Evolutionary conservation across 257 asterid species (phyloP), one percentile per base, ranked within the genome.

Genomic region (Verbascum thapsus): DNA sequence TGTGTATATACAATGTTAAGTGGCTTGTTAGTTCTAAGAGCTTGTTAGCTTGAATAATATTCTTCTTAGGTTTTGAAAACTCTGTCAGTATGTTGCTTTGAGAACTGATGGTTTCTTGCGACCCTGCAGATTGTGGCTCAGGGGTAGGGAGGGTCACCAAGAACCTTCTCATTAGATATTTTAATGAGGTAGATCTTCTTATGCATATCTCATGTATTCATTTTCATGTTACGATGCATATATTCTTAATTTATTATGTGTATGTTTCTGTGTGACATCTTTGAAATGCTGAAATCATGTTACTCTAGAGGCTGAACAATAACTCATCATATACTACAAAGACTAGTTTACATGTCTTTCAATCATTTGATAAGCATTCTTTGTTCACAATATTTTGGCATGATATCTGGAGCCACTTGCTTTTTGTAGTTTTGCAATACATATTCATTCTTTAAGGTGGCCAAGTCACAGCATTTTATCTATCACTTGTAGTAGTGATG

Each of bases 71-170:
- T 3, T 2, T 22, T 0, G 6, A 40, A 57, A 58, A 41, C 3
- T 38, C 11, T 22, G 13, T 26, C 26, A 5, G 30, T 39, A 4
- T 60, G 0, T 9, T 51, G 35, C 22, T 63, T n/a, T 13, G 53
- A 12, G 44, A 47, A 50, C 68, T 72, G 70, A 65, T 68, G 19
- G 47, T 69, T 71, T 62, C 53, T 13, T 72, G 10, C 57, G 13
- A 56, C 20, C 13, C 32, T 75, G 82, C 85, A 91, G 98, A 94
- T 82, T 94, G 97, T 80, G 97, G 99, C 61, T 88, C 96, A 4
- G 99, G 99, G 61, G 85, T 94, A 61, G 99, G 99, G 47, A 85
- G 97, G 72, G 54, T 94, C 53, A 73, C 95, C 70, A 85, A 82
- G 79, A 84, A 90, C 76, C 95, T 94, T 74, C 95, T 94, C 40